Conservation (phyloP, 805 yeast species). For the Saccharomycopsis selenospora region DNA sequence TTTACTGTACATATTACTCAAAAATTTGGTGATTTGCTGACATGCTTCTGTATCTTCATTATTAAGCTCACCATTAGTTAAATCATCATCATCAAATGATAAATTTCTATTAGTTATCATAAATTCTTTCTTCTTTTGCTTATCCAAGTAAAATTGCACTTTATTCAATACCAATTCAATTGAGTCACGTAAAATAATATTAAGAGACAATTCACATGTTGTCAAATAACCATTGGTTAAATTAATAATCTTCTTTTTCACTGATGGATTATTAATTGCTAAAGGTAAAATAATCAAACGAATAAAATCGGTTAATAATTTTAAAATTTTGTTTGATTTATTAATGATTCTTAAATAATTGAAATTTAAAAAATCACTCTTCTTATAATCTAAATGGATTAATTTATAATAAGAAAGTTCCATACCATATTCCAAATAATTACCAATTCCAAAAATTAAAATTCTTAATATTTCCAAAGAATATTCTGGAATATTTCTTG, state of each 20-base stretch:
- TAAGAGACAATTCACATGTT: conserved; percentile 57
- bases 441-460: conserved; percentile 60
- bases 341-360: conserved; percentile 43
- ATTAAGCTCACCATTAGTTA: conserved; percentile 25
- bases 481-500: conserved; percentile 52
- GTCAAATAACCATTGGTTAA: conserved; percentile 54
- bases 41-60: conserved; percentile 67
- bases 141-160: conserved; percentile 43
- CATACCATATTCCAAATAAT: conserved; percentile 67
- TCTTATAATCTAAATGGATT: conserved; percentile 31
- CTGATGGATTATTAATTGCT: conserved; percentile 49
- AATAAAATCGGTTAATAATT: conserved; percentile 61
- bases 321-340: conserved; percentile 51
- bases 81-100: conserved; percentile 7
- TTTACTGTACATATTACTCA: conserved; percentile 33
- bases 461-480: conserved; percentile 62
- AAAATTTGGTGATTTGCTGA: conserved; percentile 49
- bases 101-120: conserved; percentile 24
- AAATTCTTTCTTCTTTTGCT: conserved; percentile 74
- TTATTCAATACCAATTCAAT: conserved; percentile 45
- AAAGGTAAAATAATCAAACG: conserved; percentile 73
- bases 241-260: conserved; percentile 52
- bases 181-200: conserved; percentile 54
- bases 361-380: conserved; percentile 34
- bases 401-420: conserved; percentile 56